Base-by-base conservation (phyloP, 768 basidiomycete genomes). In the Serpula lacrymans region DNA sequence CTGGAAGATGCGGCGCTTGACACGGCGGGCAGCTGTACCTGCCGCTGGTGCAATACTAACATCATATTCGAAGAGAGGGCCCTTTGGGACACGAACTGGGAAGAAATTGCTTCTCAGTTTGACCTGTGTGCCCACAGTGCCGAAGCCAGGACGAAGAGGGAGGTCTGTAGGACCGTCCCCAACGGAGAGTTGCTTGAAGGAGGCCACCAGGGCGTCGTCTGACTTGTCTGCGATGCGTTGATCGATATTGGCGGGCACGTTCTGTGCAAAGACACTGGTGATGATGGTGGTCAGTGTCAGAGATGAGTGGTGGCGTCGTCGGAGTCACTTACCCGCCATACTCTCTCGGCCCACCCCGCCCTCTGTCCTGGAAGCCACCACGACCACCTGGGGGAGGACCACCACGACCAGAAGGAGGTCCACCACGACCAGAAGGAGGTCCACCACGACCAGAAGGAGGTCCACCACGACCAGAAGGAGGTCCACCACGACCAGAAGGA, bases 61-160 rank as follows among this genome's bases (percentile, higher is more conserved):
- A 35, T 71, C 71, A 41, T 77, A 77, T 41, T 77, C 75, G 46
- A 64, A 64, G 17, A 79, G 31, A 1, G 71, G 68, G 5, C 65
- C 67, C 41, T 69, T 70, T 5, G 75, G 74, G 13, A 75, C 59
- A 12, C 54, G 57, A 16, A 79, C 54, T 7, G 75, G 65, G 50
- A 79, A 77, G 59, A 76, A 77, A 39, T 77, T 77, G 2, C 75
- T 57, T 16, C 75, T 71, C 28, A 79, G 62, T 40, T 67, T 72
- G 58, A 78, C 67, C 29, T 56, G 47, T 12, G 16, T 61, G 18
- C 75, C 75, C 3, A 48, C 52, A 0, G 60, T 68, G 24, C 75
- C 75, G 50, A 66, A 77, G 39, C 63, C 67, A 14, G 75, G 75
- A 21, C 75, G 71, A n/a, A 59, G 46, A 20, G 77, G 77, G 46